Conservation (phyloP, 345 rosid genomes). For the Rhizophora mangle region DNA sequence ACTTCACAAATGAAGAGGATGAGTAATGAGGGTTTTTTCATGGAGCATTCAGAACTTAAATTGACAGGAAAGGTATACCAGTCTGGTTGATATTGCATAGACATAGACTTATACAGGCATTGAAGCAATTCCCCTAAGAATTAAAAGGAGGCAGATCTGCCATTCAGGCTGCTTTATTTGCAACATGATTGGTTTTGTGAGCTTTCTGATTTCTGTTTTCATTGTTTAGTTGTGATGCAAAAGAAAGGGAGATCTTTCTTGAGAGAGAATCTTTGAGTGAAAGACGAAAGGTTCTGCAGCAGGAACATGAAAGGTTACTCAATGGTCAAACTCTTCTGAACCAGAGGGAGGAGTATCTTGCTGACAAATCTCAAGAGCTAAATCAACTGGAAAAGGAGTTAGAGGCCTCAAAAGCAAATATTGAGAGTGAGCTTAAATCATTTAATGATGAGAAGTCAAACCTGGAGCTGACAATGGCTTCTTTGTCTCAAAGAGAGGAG, state of each 20-base stretch:
- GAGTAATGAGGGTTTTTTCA: too few relatives aligned
- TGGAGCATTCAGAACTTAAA: too few relatives aligned
- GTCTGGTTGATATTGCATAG: neutral
- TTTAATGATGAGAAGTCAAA: conserved; percentile 54
- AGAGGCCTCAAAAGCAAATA: conserved; percentile 46
- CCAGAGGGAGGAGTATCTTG: conserved; percentile 79
- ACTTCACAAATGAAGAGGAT: too few relatives aligned
- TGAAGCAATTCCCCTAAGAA: neutral
- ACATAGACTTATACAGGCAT: neutral
- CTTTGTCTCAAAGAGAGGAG: conserved; percentile 67
- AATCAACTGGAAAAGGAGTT: conserved; percentile 52
- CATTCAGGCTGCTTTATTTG: neutral
- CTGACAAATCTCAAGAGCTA: conserved; percentile 64
- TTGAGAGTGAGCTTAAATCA: conserved; percentile 54
- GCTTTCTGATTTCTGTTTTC: conserved; percentile 13
- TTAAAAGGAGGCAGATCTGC: too few relatives aligned
- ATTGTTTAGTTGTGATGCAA: conserved; percentile 67
- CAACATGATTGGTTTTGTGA: neutral
- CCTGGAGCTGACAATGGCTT: conserved; percentile 49
- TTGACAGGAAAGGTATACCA: too few relatives aligned
- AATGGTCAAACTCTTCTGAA: conserved; percentile 71
- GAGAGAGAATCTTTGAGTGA: conserved; percentile 73
- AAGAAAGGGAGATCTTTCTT: conserved; percentile 57
- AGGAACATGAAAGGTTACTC: conserved; percentile 74
- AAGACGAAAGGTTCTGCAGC: conserved; percentile 66